A percentile compares a stretch with the other conserved stretches of the same genome.
phyloP scores from a whole-genome alignment of 2,329 filamentous ascomycete species.

The Nannizziopsis barbatae region DNA sequence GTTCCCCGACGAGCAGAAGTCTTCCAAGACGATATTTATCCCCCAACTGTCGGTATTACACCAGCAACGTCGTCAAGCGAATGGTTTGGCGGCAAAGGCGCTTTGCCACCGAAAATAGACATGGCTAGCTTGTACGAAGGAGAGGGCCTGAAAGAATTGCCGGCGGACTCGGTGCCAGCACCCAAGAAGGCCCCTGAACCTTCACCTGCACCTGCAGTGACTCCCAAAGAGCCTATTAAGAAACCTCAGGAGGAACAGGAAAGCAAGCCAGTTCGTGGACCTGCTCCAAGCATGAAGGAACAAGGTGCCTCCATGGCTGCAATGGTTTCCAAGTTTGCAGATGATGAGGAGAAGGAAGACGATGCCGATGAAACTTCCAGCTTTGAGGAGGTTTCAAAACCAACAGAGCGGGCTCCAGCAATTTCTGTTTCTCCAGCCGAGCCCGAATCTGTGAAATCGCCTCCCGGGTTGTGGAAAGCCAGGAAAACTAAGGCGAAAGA shows the following conservation, averaged over 20 bases:
- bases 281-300: conserved; percentile 50
- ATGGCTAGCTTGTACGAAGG: conserved; percentile 87
- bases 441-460: conserved; percentile 15
- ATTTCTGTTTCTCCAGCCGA: conserved; percentile 22
- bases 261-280: conserved; percentile 33
- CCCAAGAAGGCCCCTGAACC: conserved; percentile 31
- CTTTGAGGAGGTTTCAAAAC: conserved; percentile 77
- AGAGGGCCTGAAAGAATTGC: conserved; percentile 63
- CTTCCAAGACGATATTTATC: conserved; percentile 96
- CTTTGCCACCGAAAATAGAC: conserved; percentile 79
- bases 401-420: conserved; percentile 48
- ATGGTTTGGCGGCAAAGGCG: conserved; percentile 79
- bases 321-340: conserved; percentile 77
- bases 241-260: conserved; percentile 37
- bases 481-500: conserved; percentile 9
- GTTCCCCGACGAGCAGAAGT: conserved; percentile 86
- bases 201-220: conserved; percentile 33
- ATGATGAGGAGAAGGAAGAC: conserved; percentile 49
- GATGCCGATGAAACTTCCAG: conserved; percentile 57
- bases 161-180: conserved; percentile 46
- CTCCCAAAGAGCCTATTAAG: conserved; percentile 34
- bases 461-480: conserved; percentile 9
- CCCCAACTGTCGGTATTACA: conserved; percentile 68
- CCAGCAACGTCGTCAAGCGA: conserved; percentile 68
- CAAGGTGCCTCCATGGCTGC: conserved; percentile 79